Evolutionary conservation across 202 grass and related monocot genomes (phyloP).

Genomic region (Carex sylvatica): DNA sequence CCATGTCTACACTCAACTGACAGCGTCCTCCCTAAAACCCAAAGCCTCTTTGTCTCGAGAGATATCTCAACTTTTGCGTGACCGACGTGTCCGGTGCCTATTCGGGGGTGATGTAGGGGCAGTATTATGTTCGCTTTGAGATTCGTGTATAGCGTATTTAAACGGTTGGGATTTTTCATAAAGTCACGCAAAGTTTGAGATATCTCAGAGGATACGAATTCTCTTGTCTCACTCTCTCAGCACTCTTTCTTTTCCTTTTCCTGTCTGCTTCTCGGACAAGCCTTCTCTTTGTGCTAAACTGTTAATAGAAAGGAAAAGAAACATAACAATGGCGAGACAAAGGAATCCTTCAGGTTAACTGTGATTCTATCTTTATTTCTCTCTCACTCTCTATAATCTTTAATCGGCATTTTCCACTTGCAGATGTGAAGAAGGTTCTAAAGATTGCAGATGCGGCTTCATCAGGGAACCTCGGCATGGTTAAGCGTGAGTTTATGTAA

Average conservation of each 20-base stretch:
- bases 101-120: too few species aligned
- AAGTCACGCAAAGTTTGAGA: too few species aligned
- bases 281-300: too few species aligned
- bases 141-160: too few species aligned
- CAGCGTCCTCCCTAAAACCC: neutral
- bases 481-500: conserved; percentile 10
- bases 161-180: too few species aligned
- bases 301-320: neutral
- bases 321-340: neutral
- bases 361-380: neutral
- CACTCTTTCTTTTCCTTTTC: neutral
- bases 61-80: too few species aligned
- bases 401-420: neutral
- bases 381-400: neutral
- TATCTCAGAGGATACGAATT: too few species aligned
- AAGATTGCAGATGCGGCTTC: neutral
- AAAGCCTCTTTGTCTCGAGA: too few species aligned
- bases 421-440: neutral
- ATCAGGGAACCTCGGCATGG: neutral
- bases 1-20: neutral
- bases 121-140: too few species aligned
- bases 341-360: neutral
- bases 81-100: too few species aligned
- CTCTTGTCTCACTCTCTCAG: neutral
- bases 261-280: neutral